phyloP scores from a whole-genome alignment of 805 yeast genomes.

The Hanseniaspora guilliermondii region DNA sequence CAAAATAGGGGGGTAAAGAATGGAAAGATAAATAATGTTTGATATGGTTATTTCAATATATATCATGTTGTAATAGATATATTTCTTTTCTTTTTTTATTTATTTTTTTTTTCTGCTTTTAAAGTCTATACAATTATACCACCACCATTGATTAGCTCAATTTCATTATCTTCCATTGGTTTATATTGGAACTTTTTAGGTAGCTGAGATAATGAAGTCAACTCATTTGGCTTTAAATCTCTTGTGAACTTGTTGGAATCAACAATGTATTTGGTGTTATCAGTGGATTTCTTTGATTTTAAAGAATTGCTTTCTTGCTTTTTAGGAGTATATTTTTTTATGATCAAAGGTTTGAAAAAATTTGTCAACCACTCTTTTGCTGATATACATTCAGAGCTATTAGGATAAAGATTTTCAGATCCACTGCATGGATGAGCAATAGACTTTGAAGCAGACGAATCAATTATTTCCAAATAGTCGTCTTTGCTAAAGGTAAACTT shows the following conservation, averaged over 20 bases:
- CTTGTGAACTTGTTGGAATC: constrained; percentile 23
- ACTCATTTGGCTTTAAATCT: constrained; percentile 30
- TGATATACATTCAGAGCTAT: constrained; percentile 21
- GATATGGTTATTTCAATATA: too few relatives aligned
- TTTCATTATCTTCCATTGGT: constrained; percentile 51
- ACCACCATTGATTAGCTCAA: constrained; percentile 66
- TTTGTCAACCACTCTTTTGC: constrained; percentile 20
- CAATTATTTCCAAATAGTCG: constrained; percentile 33
- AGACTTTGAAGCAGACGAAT: constrained; percentile 14
- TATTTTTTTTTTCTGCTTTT: too few relatives aligned
- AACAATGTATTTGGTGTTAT: constrained; percentile 11
- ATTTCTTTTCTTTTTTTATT: background rate
- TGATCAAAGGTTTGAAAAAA: constrained; percentile 31
- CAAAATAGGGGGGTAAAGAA: background rate
- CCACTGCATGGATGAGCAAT: constrained; percentile 25
- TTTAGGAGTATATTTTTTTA: constrained; percentile 33
- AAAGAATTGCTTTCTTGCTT: constrained; percentile 31
- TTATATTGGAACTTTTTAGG: constrained; percentile 65
- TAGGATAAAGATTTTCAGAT: constrained; percentile 19
- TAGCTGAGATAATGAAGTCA: constrained; percentile 48
- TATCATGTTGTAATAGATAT: too few relatives aligned
- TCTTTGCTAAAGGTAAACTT: constrained; percentile 56
- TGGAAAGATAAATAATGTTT: too few relatives aligned
- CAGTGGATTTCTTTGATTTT: background rate
- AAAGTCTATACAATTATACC: constrained; percentile 45